These are phyloP conservation scores for Helminthosporium solani DNA, from an alignment of 2,329 filamentous ascomycete species.

Conservation along the genomic window DNA sequence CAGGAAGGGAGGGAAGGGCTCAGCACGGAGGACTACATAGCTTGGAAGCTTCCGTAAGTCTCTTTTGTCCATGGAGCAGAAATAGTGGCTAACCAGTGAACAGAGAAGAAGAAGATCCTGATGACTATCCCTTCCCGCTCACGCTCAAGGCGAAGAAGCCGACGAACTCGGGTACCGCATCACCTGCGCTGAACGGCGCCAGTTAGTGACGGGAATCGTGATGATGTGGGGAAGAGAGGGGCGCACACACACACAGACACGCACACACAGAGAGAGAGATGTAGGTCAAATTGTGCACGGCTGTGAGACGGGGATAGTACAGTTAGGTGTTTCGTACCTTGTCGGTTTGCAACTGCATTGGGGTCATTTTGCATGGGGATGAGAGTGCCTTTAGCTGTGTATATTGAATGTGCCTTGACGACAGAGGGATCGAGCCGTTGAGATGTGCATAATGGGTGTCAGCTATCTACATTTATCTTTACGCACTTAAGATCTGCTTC, in stretches of 20 bases:
- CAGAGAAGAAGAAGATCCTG: constrained; percentile 91
- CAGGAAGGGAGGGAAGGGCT: constrained; percentile 93
- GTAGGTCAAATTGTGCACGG: constrained; percentile 6
- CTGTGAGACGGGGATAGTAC: not conserved
- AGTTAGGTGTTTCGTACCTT: not conserved
- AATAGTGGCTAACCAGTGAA: constrained; percentile 29
- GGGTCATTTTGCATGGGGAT: constrained; percentile 1
- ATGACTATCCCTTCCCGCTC: constrained; percentile 71
- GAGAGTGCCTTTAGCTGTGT: constrained; percentile 7
- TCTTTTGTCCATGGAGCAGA: not conserved
- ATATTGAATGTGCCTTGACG: constrained; percentile 3
- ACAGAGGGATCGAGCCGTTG: not conserved
- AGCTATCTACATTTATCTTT: constrained; percentile 1
- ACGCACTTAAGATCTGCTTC: too few species aligned
- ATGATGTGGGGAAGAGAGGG: too few species aligned
- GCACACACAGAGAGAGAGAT: not conserved
- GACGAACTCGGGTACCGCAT: constrained; percentile 31
- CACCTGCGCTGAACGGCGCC: constrained; percentile 37
- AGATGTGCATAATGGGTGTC: not conserved
- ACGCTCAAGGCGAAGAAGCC: constrained; percentile 57
- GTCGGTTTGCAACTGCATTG: constrained; percentile 1
- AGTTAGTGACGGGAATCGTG: constrained; percentile 4
- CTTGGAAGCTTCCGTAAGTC: constrained; percentile 96
- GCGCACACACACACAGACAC: too few species aligned
- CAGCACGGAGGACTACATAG: constrained; percentile 95